Percentiles rank a stretch among this genome's conserved stretches.
Evolutionary conservation across 768 basidiomycete species (phyloP).

Genomic region (Cubamyces lactineus): DNA sequence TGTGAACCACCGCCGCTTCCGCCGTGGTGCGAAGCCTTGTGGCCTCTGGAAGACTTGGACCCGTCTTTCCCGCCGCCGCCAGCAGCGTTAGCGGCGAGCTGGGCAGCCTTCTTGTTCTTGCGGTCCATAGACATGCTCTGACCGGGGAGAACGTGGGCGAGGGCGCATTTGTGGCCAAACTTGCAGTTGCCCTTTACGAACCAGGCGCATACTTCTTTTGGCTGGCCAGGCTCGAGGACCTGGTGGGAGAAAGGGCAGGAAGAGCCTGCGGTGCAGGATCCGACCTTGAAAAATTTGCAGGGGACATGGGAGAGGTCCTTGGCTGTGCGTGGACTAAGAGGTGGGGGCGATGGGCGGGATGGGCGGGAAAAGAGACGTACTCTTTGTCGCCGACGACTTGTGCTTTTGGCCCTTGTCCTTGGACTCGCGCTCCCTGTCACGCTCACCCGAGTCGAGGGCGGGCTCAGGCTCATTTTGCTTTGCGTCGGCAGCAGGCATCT

Average conservation of each 20-base stretch:
- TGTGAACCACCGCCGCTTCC: constrained; percentile 24
- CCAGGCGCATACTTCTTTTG: constrained; percentile 86
- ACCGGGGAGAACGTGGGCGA: constrained; percentile 92
- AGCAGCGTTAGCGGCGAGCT: constrained; percentile 52
- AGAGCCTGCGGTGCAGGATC: constrained; percentile 90
- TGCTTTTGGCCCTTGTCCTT: constrained; percentile 27
- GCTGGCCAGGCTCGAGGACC: constrained; percentile 69
- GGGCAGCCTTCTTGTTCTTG: constrained; percentile 95
- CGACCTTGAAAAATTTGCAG: constrained; percentile 96
- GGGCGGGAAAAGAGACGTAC: constrained; percentile 16
- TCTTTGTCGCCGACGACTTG: constrained; percentile 28
- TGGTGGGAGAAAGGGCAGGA: constrained; percentile 96
- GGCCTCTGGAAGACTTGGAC: constrained; percentile 41
- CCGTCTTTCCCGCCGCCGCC: constrained; percentile 38
- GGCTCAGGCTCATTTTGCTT: constrained; percentile 26
- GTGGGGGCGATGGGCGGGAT: background rate
- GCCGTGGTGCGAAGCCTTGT: constrained; percentile 28
- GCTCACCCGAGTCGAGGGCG: constrained; percentile 19
- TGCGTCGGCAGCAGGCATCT: constrained; percentile 26
- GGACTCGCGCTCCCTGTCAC: constrained; percentile 22
- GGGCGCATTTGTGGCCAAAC: constrained; percentile 82
- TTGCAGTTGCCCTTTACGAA: constrained; percentile 92
- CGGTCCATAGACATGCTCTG: constrained; percentile 95
- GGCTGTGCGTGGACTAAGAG: constrained; percentile 42
- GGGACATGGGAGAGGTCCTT: constrained; percentile 96